Evolutionary conservation across 352 stramenopile genomes (phyloP).

Genomic region (Pilasporangium apinafurcum): DNA sequence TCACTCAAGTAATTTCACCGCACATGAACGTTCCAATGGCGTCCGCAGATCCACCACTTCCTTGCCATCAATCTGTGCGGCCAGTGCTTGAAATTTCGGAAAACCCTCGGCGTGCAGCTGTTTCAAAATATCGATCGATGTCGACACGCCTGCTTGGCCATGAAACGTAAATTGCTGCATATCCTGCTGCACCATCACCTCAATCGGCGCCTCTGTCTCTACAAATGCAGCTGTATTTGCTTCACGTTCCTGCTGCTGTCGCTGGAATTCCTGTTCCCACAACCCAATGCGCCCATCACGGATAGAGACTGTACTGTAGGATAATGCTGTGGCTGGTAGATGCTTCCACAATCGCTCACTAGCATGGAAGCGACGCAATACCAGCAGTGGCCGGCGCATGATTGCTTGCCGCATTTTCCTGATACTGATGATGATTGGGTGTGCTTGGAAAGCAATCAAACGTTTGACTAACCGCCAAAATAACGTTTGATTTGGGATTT

Average conservation of each 20-base stretch:
- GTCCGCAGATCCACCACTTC: constrained; percentile 49
- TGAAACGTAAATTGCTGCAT: constrained; percentile 26
- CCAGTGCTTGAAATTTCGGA: constrained; percentile 57
- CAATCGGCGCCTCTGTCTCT: constrained; percentile 17
- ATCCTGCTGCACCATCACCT: constrained; percentile 30
- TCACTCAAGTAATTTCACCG: constrained; percentile 61
- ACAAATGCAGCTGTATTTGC: constrained; percentile 4
- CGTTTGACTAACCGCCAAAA: background rate
- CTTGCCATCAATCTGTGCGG: constrained; percentile 27
- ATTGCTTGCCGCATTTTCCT: too few species aligned
- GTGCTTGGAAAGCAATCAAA: background rate
- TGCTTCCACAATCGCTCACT: too few species aligned
- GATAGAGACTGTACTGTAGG: constrained; percentile 24
- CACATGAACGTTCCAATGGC: constrained; percentile 35
- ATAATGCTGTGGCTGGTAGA: too few species aligned
- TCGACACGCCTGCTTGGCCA: constrained; percentile 31
- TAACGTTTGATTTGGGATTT: constrained; percentile 5
- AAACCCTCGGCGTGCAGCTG: constrained; percentile 42
- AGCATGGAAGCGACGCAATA: too few species aligned
- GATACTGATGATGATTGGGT: too few species aligned
- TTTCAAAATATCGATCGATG: constrained; percentile 56
- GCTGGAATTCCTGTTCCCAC: constrained; percentile 48
- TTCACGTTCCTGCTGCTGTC: constrained; percentile 39
- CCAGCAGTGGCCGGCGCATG: too few species aligned
- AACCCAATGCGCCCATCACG: constrained; percentile 34